phyloP scores from a whole-genome alignment of 495 filamentous ascomycete species.

The Aspergillus baeticus region DNA sequence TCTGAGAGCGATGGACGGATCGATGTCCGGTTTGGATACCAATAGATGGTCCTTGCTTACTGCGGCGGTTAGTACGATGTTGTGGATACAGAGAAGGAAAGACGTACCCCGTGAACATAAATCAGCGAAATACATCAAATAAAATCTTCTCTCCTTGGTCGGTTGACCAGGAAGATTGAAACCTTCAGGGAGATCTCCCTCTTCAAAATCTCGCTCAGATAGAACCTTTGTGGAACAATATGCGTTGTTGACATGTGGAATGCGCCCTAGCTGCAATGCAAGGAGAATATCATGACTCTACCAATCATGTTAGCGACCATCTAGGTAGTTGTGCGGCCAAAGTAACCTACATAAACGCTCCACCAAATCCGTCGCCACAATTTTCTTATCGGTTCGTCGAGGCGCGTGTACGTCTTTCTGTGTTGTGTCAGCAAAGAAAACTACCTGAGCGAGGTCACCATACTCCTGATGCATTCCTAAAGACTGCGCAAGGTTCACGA shows the following conservation, averaged over 20 bases:
- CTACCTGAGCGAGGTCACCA: too few relatives aligned
- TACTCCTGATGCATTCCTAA: conserved; percentile 25
- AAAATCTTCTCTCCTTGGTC: neutral
- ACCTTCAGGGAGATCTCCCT: neutral
- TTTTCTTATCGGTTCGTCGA: neutral
- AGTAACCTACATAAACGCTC: conserved; percentile 1
- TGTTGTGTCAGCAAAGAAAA: neutral
- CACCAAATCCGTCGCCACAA: conserved; percentile 14
- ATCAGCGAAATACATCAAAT: neutral
- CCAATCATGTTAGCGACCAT: neutral
- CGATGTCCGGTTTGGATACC: too few relatives aligned
- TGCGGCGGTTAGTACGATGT: too few relatives aligned
- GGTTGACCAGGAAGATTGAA: neutral
- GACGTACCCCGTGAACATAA: conserved; percentile 5
- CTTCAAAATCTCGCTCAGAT: neutral
- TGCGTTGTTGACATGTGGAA: conserved; percentile 9
- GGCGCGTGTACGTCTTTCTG: neutral
- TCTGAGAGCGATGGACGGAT: neutral
- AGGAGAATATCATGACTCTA: conserved; percentile 4
- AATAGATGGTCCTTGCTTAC: too few relatives aligned
- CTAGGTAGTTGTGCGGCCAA: neutral
- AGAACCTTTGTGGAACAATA: neutral
- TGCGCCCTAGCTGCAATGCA: conserved; percentile 1
- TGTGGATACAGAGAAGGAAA: neutral
- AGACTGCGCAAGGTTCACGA: conserved; percentile 20